A percentile compares a stretch with the other conserved stretches of the same genome.
These are phyloP conservation scores for Phytophthora constricta DNA, from an alignment of 352 stramenopile genomes.

Conservation along the genomic window DNA sequence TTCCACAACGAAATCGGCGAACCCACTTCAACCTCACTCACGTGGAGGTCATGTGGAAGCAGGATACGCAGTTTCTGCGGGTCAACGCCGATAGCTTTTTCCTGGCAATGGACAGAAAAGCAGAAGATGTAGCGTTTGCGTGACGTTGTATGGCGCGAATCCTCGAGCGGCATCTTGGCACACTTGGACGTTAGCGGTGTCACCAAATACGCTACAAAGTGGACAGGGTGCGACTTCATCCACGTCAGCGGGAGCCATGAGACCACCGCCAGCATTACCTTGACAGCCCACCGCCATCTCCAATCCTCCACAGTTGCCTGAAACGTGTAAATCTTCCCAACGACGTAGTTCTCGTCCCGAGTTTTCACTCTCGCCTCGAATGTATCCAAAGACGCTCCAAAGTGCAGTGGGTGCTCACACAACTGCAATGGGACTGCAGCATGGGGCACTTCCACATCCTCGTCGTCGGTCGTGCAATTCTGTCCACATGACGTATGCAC, in stretches of 20 bases:
- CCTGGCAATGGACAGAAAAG: slow-evolving; percentile 51
- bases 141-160: slow-evolving; percentile 16
- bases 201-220: slow-evolving; percentile 50
- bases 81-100: not conserved
- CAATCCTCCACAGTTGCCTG: slow-evolving; percentile 58
- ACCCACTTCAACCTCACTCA: slow-evolving; percentile 20
- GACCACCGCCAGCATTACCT: slow-evolving; percentile 37
- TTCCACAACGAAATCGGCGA: slow-evolving; percentile 29
- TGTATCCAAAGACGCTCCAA: slow-evolving; percentile 8
- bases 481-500: slow-evolving; percentile 9
- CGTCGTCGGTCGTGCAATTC: not conserved
- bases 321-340: slow-evolving; percentile 64
- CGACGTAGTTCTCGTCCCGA: not conserved
- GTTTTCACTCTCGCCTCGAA: too few species aligned
- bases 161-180: not conserved
- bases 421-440: slow-evolving; percentile 51
- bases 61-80: slow-evolving; percentile 6
- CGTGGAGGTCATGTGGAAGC: slow-evolving; percentile 7
- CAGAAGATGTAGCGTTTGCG: slow-evolving; percentile 58
- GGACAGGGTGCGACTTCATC: slow-evolving; percentile 47
- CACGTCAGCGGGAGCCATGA: slow-evolving; percentile 50
- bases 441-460: slow-evolving; percentile 45
- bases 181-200: slow-evolving; percentile 8
- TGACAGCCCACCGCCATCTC: slow-evolving; percentile 55
- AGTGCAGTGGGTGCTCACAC: slow-evolving; percentile 27